phyloP scores from a whole-genome alignment of 139 green algal species.

The Chlamydomonas incerta region DNA sequence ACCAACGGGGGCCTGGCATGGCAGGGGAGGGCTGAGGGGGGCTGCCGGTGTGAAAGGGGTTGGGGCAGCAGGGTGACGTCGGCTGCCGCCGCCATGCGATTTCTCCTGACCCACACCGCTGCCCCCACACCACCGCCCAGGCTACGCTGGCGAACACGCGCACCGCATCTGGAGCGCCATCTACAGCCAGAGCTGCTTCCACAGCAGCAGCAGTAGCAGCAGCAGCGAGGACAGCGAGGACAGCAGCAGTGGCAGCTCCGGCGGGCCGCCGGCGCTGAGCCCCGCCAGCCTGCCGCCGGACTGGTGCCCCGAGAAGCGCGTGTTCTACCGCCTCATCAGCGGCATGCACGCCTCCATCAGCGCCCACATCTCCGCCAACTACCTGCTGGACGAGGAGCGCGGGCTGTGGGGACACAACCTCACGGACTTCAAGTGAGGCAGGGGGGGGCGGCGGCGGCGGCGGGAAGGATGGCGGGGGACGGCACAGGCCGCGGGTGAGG shows the following conservation, averaged over 20 bases:
- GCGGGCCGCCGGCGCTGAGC: background rate
- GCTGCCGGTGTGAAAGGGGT: no score
- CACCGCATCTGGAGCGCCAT: constrained; percentile 93
- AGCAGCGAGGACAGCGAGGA: no score
- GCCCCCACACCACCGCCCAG: background rate
- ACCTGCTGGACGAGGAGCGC: constrained; percentile 76
- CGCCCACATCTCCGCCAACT: constrained; percentile 85
- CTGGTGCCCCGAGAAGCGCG: constrained; percentile 73
- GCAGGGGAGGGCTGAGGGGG: no score
- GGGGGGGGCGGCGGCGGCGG: no score
- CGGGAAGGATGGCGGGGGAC: no score
- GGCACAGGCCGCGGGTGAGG: no score
- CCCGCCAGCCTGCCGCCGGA: background rate
- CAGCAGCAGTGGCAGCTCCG: background rate
- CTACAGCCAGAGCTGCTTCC: constrained; percentile 93
- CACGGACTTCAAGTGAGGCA: constrained; percentile 72
- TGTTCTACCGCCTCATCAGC: constrained; percentile 90
- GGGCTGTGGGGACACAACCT: constrained; percentile 83
- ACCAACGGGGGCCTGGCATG: no score
- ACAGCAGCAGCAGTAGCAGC: background rate
- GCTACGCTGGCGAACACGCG: constrained; percentile 83
- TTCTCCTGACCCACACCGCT: no score
- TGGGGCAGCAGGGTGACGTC: background rate
- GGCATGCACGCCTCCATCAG: constrained; percentile 96
- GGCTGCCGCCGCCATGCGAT: background rate